A percentile compares a stretch with the other conserved stretches of the same genome.
These are phyloP conservation scores for Rubroboletus satanas DNA, from an alignment of 768 basidiomycete species.

Conservation along the genomic window DNA sequence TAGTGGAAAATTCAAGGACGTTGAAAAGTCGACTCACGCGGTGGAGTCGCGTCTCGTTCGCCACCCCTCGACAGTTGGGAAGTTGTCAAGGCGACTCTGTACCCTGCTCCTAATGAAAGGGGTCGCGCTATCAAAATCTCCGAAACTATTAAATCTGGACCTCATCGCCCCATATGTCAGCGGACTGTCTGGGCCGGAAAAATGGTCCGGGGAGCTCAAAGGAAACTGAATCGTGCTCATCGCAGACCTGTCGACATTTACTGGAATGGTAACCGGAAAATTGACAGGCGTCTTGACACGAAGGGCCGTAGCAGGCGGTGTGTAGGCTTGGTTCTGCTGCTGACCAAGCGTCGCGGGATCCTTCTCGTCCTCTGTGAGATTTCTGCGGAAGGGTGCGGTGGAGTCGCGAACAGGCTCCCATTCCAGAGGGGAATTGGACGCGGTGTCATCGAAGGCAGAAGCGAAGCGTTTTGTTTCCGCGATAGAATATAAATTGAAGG, in stretches of 20 bases:
- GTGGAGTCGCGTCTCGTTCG: conserved; percentile 84
- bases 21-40: conserved; percentile 53
- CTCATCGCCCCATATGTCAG: conserved; percentile 45
- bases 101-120: conserved; percentile 85
- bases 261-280: conserved; percentile 53
- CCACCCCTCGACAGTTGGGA: conserved; percentile 68
- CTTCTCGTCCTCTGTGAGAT: conserved; percentile 74
- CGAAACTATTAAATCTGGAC: conserved; percentile 67
- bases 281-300: conserved; percentile 53
- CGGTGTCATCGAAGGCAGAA: conserved; percentile 52
- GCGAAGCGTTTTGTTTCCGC: conserved; percentile 63
- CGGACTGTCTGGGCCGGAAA: conserved; percentile 51
- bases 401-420: conserved; percentile 52
- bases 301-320: conserved; percentile 32
- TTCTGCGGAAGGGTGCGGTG: conserved; percentile 72
- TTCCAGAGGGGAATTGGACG: conserved; percentile 46
- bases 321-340: conserved; percentile 26
- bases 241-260: conserved; percentile 43
- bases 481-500: conserved; percentile 79
- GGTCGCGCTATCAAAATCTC: conserved; percentile 66
- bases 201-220: conserved; percentile 68
- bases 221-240: conserved; percentile 82
- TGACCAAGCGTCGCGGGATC: conserved; percentile 46
- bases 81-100: conserved; percentile 67
- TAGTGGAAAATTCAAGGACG: conserved; percentile 2